These are phyloP conservation scores for Umbelopsis vinacea DNA, from an alignment of 192 early-diverging fungal genomes.

Conservation along the genomic window DNA sequence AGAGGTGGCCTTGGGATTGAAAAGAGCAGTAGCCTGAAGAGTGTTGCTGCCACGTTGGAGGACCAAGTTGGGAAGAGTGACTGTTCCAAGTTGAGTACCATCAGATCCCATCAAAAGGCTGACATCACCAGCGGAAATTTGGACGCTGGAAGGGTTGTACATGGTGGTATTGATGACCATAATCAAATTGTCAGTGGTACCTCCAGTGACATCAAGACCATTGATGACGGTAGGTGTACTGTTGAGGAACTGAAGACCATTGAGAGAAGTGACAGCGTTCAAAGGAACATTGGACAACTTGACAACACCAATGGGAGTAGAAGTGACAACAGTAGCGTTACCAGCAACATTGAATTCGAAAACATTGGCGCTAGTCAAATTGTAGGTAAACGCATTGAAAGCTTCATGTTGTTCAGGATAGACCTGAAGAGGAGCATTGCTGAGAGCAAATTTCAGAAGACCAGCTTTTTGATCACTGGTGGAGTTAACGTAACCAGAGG, in stretches of 20 bases:
- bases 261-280: conserved; percentile 48
- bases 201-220: conserved; percentile 57
- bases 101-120: conserved; percentile 49
- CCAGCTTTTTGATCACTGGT: conserved; percentile 47
- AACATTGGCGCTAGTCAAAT: conserved; percentile 45
- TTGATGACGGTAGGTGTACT: conserved; percentile 54
- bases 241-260: conserved; percentile 62
- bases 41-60: conserved; percentile 48
- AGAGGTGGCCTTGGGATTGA: conserved; percentile 48
- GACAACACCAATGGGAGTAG: conserved; percentile 62
- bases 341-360: conserved; percentile 52
- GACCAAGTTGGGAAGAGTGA: conserved; percentile 46
- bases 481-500: conserved; percentile 40
- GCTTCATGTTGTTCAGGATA: conserved; percentile 42
- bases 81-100: conserved; percentile 50
- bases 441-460: conserved; percentile 53
- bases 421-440: conserved; percentile 48
- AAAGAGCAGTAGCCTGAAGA: conserved; percentile 41
- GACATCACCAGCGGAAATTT: conserved; percentile 57
- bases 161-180: conserved; percentile 47
- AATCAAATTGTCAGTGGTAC: conserved; percentile 40
- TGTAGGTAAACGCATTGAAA: conserved; percentile 57
- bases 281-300: conserved; percentile 57
- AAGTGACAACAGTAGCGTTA: conserved; percentile 50
- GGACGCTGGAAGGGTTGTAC: conserved; percentile 48